phyloP scores from a whole-genome alignment of 176 grass and related monocot species.

The Oryza meyeriana region DNA sequence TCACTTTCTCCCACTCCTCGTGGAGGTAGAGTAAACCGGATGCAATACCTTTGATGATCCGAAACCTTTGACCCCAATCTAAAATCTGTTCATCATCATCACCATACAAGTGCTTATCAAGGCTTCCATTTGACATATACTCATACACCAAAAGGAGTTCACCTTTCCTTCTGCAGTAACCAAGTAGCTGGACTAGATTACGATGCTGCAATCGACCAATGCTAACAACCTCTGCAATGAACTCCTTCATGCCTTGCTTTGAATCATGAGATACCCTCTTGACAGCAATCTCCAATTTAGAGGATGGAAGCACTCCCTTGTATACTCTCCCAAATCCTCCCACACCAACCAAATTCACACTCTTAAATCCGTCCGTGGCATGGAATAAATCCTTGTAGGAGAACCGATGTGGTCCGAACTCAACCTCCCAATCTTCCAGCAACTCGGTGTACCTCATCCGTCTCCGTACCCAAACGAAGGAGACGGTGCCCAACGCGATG shows the following conservation, averaged over 20 bases:
- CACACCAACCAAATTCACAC: no score
- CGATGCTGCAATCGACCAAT: conserved; percentile 21
- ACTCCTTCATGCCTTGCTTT: conserved; percentile 30
- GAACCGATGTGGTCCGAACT: background rate
- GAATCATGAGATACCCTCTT: conserved; percentile 34
- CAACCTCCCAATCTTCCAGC: no score
- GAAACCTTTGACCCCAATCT: conserved; percentile 20
- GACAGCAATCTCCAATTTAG: background rate
- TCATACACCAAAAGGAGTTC: conserved; percentile 34
- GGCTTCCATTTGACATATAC: conserved; percentile 15
- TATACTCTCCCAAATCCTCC: background rate
- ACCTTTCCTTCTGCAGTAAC: conserved; percentile 21
- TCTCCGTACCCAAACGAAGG: no score
- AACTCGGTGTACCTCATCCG: no score
- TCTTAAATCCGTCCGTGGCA: background rate
- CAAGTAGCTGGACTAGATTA: conserved; percentile 21
- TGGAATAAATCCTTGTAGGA: background rate
- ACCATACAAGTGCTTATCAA: background rate
- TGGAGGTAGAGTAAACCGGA: conserved; percentile 32
- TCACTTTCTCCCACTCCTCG: conserved; percentile 38
- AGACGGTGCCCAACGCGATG: no score
- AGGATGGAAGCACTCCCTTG: background rate
- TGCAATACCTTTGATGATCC: conserved; percentile 29
- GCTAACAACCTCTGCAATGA: conserved; percentile 28
- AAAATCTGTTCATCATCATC: background rate